Conservation (phyloP, 805 yeast genomes). For the Suhomyces emberorum region DNA sequence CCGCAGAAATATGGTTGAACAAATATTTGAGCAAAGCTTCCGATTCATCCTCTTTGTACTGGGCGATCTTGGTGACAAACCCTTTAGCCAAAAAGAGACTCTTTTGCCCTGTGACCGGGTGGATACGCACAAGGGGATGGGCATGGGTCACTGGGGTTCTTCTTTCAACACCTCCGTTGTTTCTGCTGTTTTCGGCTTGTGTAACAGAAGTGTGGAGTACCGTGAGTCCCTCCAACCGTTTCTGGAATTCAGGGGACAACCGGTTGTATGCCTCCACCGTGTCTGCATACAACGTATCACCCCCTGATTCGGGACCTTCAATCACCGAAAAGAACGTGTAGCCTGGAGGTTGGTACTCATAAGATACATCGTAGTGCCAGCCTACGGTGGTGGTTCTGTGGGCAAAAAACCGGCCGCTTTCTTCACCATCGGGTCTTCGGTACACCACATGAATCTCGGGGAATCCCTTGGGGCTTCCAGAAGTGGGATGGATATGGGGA, state of each 20-base stretch:
- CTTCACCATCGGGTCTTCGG: conserved; percentile 27
- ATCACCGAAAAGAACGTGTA: conserved; percentile 32
- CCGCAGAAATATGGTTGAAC: conserved; percentile 28
- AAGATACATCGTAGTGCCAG: conserved; percentile 38
- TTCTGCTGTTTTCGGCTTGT: conserved; percentile 26
- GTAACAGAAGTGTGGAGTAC: conserved; percentile 33
- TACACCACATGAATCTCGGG: conserved; percentile 36
- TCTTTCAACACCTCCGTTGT: conserved; percentile 31
- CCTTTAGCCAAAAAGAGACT: conserved; percentile 29
- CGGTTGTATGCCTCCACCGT: conserved; percentile 37
- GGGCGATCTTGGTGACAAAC: conserved; percentile 33
- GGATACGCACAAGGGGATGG: conserved; percentile 33
- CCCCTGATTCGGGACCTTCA: conserved; percentile 38
- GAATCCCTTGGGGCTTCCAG: conserved; percentile 56
- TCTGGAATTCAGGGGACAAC: conserved; percentile 33
- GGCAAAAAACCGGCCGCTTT: conserved; percentile 24
- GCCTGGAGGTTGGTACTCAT: conserved; percentile 36
- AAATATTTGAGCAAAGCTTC: conserved; percentile 28
- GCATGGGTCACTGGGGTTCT: conserved; percentile 31
- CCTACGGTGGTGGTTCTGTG: conserved; percentile 28
- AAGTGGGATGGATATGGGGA: conserved; percentile 69
- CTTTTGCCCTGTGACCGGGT: conserved; percentile 33
- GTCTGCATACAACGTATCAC: conserved; percentile 37
- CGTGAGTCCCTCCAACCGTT: conserved; percentile 30
- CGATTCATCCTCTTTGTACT: conserved; percentile 34